Evolutionary conservation across 148 eudicot genomes (phyloP).

Genomic region (Rhododendron vialii): DNA sequence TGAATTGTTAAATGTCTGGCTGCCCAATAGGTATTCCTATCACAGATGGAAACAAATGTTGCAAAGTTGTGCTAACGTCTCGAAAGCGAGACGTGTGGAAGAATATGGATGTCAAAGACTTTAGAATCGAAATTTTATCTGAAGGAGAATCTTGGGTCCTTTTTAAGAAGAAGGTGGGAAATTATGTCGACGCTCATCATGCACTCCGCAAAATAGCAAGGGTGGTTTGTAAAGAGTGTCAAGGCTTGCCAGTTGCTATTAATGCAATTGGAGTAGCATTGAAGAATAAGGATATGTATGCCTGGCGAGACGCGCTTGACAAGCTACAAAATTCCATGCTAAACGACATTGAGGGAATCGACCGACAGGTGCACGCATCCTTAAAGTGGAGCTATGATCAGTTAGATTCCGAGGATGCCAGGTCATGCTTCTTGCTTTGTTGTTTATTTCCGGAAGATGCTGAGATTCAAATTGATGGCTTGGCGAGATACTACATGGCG

Average conservation of each 20-base stretch:
- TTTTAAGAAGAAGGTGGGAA: background rate
- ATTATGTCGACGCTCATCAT: background rate
- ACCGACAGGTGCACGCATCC: background rate
- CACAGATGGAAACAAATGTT: background rate
- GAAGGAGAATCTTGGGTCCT: background rate
- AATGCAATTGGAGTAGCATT: slow-evolving; percentile 6
- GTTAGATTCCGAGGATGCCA: background rate
- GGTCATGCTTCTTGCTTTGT: slow-evolving; percentile 7
- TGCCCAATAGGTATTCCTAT: background rate
- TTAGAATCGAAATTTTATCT: background rate
- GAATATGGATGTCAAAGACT: background rate
- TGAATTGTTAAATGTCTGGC: background rate
- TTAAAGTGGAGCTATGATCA: slow-evolving; percentile 12
- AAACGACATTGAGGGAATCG: background rate
- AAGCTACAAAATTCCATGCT: background rate
- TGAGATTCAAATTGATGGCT: background rate
- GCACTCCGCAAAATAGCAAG: background rate
- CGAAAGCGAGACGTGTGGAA: background rate
- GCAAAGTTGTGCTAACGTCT: background rate
- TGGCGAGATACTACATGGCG: slow-evolving; percentile 1
- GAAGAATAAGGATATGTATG: background rate
- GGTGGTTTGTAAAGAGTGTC: slow-evolving; percentile 10
- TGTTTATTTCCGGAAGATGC: background rate
- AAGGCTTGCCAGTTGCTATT: slow-evolving; percentile 17
- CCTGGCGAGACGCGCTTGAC: slow-evolving; percentile 2